phyloP scores from a whole-genome alignment of 1,284 basidiomycete genomes.

The Rhodotorula mucilaginosa region DNA sequence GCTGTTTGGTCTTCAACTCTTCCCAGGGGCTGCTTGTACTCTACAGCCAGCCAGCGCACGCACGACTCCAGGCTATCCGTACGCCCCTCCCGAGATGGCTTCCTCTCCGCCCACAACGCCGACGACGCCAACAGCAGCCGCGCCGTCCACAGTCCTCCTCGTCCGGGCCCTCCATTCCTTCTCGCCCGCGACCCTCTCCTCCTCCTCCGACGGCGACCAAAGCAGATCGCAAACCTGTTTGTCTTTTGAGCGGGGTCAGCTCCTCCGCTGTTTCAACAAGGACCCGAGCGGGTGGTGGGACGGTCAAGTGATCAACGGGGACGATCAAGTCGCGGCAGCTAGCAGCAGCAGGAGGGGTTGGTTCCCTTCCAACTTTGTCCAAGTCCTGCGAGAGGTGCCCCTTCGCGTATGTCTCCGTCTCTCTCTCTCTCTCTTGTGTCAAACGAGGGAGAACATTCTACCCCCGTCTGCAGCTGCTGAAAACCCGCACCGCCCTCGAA shows the following conservation, averaged over 20 bases:
- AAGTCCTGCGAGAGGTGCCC: constrained; percentile 6
- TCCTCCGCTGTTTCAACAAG: constrained; percentile 82
- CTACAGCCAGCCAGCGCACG: no score
- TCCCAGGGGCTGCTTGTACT: no score
- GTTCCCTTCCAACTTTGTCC: constrained; percentile 79
- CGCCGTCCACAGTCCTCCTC: constrained; percentile 3
- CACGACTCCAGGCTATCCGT: no score
- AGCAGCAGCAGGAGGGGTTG: constrained; percentile 64
- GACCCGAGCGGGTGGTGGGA: constrained; percentile 98
- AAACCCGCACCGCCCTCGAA: no score
- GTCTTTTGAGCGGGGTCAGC: constrained; percentile 80
- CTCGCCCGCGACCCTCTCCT: constrained; percentile 36
- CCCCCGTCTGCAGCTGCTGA: no score
- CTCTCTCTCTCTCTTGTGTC: no score
- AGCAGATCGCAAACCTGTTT: constrained; percentile 58
- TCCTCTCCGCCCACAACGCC: not conserved
- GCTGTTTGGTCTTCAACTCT: no score
- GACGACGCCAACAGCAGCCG: not conserved
- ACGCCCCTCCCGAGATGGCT: no score
- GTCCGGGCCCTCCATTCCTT: constrained; percentile 50
- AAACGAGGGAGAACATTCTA: no score
- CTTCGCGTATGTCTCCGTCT: not conserved
- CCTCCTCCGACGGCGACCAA: constrained; percentile 19
- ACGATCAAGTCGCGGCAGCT: no score
- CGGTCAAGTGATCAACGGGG: constrained; percentile 64